Conservation (phyloP, 768 basidiomycete genomes). For the Leccinum barrowsii region DNA sequence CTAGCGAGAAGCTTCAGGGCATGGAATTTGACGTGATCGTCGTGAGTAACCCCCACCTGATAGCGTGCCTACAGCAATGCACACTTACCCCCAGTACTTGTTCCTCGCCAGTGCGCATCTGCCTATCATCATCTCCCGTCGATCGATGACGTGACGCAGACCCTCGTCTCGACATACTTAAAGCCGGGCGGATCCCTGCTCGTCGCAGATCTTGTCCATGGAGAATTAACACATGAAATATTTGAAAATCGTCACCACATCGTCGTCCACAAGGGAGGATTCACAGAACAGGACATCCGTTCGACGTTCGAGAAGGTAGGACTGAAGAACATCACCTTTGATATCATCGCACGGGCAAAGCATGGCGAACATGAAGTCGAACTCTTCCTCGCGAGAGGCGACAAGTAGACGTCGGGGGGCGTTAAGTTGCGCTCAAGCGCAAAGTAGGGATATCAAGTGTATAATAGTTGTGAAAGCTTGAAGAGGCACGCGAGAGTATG, state of each 20-base stretch:
- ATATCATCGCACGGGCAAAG: conserved; percentile 30
- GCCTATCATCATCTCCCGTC: conserved; percentile 63
- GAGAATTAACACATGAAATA: conserved; percentile 20
- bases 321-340: conserved; percentile 42
- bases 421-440: not conserved
- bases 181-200: conserved; percentile 60
- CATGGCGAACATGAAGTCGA: conserved; percentile 33
- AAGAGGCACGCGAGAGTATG: not conserved
- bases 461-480: not conserved
- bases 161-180: conserved; percentile 49
- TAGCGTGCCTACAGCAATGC: not conserved
- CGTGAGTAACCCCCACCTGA: conserved; percentile 41
- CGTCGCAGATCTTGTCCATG: conserved; percentile 49
- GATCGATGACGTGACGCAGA: conserved; percentile 47
- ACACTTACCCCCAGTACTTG: not conserved
- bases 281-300: conserved; percentile 47
- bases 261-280: conserved; percentile 54
- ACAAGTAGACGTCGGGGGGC: conserved; percentile 26
- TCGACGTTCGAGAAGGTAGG: conserved; percentile 52
- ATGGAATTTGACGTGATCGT: conserved; percentile 66
- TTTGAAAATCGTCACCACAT: conserved; percentile 38
- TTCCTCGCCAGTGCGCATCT: conserved; percentile 48
- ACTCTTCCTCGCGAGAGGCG: conserved; percentile 58
- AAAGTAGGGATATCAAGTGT: not conserved
- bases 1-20: conserved; percentile 46